Base-by-base conservation (phyloP, 441 rosid genomes). In the Viola pubescens region DNA sequence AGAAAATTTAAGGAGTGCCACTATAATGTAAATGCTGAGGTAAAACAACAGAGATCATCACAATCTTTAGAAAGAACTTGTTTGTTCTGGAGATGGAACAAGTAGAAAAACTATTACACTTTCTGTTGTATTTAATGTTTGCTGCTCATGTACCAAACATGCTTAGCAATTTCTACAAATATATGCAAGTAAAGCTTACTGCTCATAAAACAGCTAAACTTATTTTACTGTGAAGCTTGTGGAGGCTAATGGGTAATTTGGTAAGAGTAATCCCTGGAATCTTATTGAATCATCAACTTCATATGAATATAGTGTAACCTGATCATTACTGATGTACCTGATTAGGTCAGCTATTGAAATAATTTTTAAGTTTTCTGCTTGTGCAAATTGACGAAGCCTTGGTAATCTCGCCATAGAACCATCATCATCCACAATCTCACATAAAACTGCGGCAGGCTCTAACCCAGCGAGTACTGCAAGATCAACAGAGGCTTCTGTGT, bases 401-500 rank as follows among this genome's bases (percentile, higher is more conserved):
- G 88, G 91, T 61, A 85, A 65, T 63, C 91, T 74, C 16, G 91
- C 91, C 91, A 82, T 82, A 50, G 86, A 85, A 14, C 88, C 88
- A 80, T 85, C 91, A 65, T 85, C 88, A 65, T 85, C 91, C 46
- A 82, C 91, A 60, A 85, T 76, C 81, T 85, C 88, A 64, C 91
- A 85, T 13, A 88, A 74, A 70, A 89, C 82, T 52, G 80, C 95
- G 56, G 70, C 88, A 52, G 95, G 97, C 47, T 79, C 78, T 38
- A 83, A 70, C 59, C 90, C 97, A 65, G 97, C 97, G 55, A 89
- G 76, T 68, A 85, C 54, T 13, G 95, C 77, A 57, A 89, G 92
- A 79, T 89, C 97, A 69, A 78, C 87, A 54, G 92, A 79, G 54
- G 92, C 97, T 75, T 89, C 97, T 9, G 95, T 89, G 68, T 89